Conservation (phyloP, 768 basidiomycete genomes). For the Collybiopsis confluens region DNA sequence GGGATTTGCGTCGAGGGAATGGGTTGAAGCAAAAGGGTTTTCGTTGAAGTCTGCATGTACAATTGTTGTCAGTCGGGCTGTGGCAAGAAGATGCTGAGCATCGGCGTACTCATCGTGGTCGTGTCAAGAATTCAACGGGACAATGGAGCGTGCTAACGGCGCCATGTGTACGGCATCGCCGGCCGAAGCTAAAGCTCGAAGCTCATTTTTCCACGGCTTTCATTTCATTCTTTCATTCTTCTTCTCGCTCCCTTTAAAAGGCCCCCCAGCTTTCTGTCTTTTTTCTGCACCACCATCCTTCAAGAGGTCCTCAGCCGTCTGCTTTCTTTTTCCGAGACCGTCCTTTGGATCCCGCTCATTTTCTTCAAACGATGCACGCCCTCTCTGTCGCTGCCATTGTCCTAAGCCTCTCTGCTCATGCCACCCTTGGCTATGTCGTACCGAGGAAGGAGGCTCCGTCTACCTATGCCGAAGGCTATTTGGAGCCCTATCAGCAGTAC, state of each 20-base stretch:
- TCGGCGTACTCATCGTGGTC: conserved; percentile 8
- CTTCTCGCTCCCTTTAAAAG: conserved; percentile 16
- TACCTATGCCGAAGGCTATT: conserved; percentile 39
- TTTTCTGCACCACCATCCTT: conserved; percentile 22
- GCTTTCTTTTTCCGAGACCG: conserved; percentile 17
- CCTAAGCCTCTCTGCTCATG: conserved; percentile 24
- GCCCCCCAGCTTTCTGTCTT: conserved; percentile 17
- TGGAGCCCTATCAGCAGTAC: conserved; percentile 55
- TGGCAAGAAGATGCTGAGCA: too few relatives aligned
- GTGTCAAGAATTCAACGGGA: too few relatives aligned
- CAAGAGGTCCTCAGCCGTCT: conserved; percentile 22
- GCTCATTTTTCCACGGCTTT: conserved; percentile 6
- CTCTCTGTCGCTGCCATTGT: conserved; percentile 40
- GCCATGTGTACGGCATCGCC: too few relatives aligned
- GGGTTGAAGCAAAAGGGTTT: conserved; percentile 82
- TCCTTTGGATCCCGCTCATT: conserved; percentile 18
- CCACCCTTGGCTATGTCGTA: conserved; percentile 31
- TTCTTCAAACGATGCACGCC: conserved; percentile 32
- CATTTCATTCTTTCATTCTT: not conserved
- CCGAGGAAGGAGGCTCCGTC: conserved; percentile 27
- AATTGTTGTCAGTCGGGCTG: too few relatives aligned
- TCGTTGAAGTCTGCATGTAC: conserved; percentile 35
- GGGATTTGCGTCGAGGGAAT: conserved; percentile 83
- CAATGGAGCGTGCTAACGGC: too few relatives aligned
- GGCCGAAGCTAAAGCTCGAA: not conserved